Base-by-base conservation (phyloP, 371 early-diverging fungal genomes). In the Funneliformis caledonium region DNA sequence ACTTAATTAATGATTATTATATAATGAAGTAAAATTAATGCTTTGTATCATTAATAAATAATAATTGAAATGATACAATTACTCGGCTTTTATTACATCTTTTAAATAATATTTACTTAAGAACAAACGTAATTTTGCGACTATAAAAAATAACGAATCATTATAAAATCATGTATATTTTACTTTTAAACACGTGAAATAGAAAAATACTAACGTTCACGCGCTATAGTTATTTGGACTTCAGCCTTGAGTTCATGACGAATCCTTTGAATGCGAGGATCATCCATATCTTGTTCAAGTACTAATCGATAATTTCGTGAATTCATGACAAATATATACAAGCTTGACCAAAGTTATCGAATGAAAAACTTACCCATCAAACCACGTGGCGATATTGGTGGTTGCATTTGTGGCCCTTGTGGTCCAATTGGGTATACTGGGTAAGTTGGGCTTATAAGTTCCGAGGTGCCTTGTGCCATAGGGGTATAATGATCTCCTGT, bases 101-200 rank as follows among this genome's bases (percentile, higher is more conserved):
- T 64, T 47, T 14, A 78, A 22, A 50, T 78, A 78, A 69, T 78
- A 78, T 69, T 78, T 78, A 59, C 70, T 78, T 42, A 78, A 59
- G 37, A 45, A 78, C 19, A 59, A 42, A 56, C 47, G 68, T 26
- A 78, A n/a, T 59, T 69, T 69, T 33, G 47, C 70, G 5, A 78
- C 33, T 56, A 56, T 56, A 6, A 19, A 26, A 26, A 56, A 11
- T 16, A 16, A 4, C 4, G 6, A 19, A 52, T 5, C 14, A 52
- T 4, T 16, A 16, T 52, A 6, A 16, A 19, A 52, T 5, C 19
- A 52, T 5, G 16, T 5, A 52, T 16, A 52, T 52, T 50, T 14
- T 16, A 52, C 19, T 16, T 4, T 52, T 4, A 52, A 16, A 52
- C 26, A 26, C 14, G 6, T 16, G 19, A 4, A 52, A 52, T 47